Conservation (phyloP, 73 alveolate species). For the Tetrahymena elliotti region DNA sequence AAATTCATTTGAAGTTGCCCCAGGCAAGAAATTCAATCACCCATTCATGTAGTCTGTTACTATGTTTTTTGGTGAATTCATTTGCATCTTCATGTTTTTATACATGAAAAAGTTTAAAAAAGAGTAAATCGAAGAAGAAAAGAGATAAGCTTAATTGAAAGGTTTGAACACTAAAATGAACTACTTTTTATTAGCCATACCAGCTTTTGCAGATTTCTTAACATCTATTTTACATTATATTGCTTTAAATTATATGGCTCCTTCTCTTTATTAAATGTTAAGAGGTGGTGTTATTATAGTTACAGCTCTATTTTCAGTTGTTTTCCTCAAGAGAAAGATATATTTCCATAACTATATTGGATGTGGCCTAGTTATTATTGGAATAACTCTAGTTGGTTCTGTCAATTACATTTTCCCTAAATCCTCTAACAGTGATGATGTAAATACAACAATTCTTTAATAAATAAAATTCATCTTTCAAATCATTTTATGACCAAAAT, state of each 20-base stretch:
- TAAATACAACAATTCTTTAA: conserved; percentile 10
- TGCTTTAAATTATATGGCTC: conserved; percentile 35
- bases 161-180: conserved; percentile 2
- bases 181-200: conserved; percentile 2
- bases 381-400: conserved; percentile 75
- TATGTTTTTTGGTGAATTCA: conserved; percentile 26
- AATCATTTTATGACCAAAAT: neutral
- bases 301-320: conserved; percentile 67
- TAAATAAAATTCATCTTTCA: conserved; percentile 23
- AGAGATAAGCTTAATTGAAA: neutral
- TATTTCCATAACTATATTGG: conserved; percentile 77
- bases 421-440: conserved; percentile 1
- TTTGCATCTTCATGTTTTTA: conserved; percentile 1
- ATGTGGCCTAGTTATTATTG: conserved; percentile 58
- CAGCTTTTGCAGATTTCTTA: conserved; percentile 26
- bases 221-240: conserved; percentile 18
- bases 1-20: neutral
- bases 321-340: conserved; percentile 70
- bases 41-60: conserved; percentile 31
- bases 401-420: conserved; percentile 42
- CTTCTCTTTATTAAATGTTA: conserved; percentile 89
- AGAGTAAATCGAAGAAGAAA: neutral
- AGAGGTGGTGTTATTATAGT: conserved; percentile 82
- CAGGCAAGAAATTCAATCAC: conserved; percentile 13
- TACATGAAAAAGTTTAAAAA: neutral